Evolutionary conservation across 768 basidiomycete species (phyloP).

Genomic region (Crassisporium funariophilum): DNA sequence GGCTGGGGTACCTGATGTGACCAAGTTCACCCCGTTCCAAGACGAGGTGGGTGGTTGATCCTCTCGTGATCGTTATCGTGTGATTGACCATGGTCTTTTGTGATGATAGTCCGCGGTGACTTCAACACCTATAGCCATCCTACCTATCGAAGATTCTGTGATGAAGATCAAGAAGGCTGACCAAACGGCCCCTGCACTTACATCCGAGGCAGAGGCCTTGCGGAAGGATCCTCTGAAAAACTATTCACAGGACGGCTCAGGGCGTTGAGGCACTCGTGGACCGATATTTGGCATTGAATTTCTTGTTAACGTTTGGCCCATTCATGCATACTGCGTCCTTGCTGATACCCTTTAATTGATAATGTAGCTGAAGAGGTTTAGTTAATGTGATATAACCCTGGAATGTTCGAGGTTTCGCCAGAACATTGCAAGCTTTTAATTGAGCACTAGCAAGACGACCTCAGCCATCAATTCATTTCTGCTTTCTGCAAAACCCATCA

Average conservation of each 20-base stretch:
- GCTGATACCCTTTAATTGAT: conserved; percentile 21
- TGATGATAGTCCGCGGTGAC: conserved; percentile 24
- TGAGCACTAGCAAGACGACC: conserved; percentile 1
- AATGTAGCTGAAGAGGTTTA: conserved; percentile 18
- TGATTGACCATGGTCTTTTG: conserved; percentile 8
- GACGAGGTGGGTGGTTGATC: conserved; percentile 57
- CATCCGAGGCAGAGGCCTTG: conserved; percentile 76
- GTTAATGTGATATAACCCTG: conserved; percentile 14
- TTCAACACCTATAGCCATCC: conserved; percentile 31
- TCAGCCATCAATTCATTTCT: not conserved
- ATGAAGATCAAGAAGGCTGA: conserved; percentile 65
- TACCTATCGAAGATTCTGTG: conserved; percentile 51
- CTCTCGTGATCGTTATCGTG: conserved; percentile 2
- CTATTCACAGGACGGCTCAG: conserved; percentile 36
- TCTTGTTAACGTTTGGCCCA: conserved; percentile 4
- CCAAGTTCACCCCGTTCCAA: conserved; percentile 70
- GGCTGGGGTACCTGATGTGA: conserved; percentile 41
- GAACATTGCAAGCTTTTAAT: not conserved
- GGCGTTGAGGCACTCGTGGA: conserved; percentile 7
- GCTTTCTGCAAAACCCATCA: not conserved
- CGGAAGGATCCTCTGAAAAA: conserved; percentile 83
- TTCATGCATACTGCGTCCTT: not conserved
- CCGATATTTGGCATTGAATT: not conserved
- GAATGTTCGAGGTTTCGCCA: conserved; percentile 7
- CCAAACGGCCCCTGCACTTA: conserved; percentile 40